These are phyloP conservation scores for Phytophthora melonis DNA, from an alignment of 352 stramenopile genomes.

Conservation along the genomic window DNA sequence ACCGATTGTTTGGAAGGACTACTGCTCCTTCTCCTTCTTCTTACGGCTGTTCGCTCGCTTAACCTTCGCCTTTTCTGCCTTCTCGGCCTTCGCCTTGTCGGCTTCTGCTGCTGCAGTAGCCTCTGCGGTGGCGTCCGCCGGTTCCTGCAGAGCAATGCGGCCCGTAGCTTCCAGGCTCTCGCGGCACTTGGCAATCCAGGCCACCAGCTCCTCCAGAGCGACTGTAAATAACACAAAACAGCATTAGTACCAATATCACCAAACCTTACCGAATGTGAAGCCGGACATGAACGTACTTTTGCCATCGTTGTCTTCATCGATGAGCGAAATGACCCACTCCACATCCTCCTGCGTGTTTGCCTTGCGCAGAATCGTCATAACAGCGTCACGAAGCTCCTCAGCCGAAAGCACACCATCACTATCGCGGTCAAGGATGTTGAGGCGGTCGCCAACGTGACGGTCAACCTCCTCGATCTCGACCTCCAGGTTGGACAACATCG, in stretches of 20 bases:
- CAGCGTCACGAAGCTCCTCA: slow-evolving; percentile 96
- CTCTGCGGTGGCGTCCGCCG: slow-evolving; percentile 37
- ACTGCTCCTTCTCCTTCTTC: slow-evolving; percentile 58
- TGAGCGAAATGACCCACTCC: slow-evolving; percentile 94
- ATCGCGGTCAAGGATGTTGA: slow-evolving; percentile 98
- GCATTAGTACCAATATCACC: slow-evolving; percentile 21
- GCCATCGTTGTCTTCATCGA: slow-evolving; percentile 93
- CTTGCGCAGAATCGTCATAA: slow-evolving; percentile 96
- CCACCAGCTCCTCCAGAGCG: slow-evolving; percentile 92
- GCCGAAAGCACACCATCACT: slow-evolving; percentile 94
- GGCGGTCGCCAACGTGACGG: slow-evolving; percentile 96
- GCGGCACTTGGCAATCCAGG: slow-evolving; percentile 89
- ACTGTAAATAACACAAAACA: slow-evolving; percentile 63
- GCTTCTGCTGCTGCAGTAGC: slow-evolving; percentile 39
- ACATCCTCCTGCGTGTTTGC: slow-evolving; percentile 96
- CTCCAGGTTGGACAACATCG: slow-evolving; percentile 96
- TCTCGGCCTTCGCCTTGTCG: slow-evolving; percentile 39
- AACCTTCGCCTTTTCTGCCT: slow-evolving; percentile 59
- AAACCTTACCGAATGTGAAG: slow-evolving; percentile 4
- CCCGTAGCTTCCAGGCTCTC: slow-evolving; percentile 90
- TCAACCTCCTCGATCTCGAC: slow-evolving; percentile 95
- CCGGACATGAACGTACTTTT: slow-evolving; percentile 66
- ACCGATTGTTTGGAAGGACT: slow-evolving; percentile 14
- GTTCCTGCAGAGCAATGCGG: slow-evolving; percentile 69
- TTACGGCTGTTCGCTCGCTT: slow-evolving; percentile 80